phyloP scores from a whole-genome alignment of 371 early-diverging fungal species.

The Syncephalastrum monosporum region DNA sequence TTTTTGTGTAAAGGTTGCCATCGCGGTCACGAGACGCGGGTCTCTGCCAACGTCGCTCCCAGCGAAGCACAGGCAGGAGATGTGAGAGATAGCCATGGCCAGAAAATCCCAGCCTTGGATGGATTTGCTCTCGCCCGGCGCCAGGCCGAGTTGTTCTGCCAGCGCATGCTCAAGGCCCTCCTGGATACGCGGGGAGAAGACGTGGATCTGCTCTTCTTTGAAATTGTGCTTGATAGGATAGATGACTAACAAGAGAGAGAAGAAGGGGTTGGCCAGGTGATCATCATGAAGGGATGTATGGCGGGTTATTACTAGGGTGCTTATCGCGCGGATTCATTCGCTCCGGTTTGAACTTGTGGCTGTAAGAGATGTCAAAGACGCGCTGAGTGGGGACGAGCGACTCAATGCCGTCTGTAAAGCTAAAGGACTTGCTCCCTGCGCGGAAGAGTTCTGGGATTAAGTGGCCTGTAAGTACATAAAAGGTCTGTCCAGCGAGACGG shows the following conservation, averaged over 20 bases:
- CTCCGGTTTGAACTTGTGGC: slow-evolving; percentile 11
- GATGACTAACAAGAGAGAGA: slow-evolving; percentile 10
- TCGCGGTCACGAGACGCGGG: slow-evolving; percentile 21
- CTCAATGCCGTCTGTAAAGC: slow-evolving; percentile 20
- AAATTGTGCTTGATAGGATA: slow-evolving; percentile 38
- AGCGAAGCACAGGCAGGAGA: slow-evolving; percentile 37
- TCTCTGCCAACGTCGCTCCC: slow-evolving; percentile 22
- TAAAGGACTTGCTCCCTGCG: slow-evolving; percentile 8
- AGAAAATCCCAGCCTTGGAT: slow-evolving; percentile 17
- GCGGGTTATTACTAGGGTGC: slow-evolving; percentile 10
- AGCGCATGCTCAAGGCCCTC: slow-evolving; percentile 16
- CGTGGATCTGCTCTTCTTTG: slow-evolving; percentile 27
- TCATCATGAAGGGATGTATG: too few species aligned
- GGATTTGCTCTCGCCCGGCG: slow-evolving; percentile 19
- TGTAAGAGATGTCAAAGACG: slow-evolving; percentile 12
- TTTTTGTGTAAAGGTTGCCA: slow-evolving; percentile 34
- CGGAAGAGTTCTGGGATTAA: slow-evolving; percentile 12
- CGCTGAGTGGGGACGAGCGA: slow-evolving; percentile 12
- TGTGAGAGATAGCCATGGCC: slow-evolving; percentile 20
- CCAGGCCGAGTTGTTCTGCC: slow-evolving; percentile 13
- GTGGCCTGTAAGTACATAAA: slow-evolving; percentile 14
- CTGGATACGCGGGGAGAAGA: slow-evolving; percentile 33
- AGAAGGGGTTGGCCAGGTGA: neutral
- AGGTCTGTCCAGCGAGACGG: slow-evolving; percentile 2
- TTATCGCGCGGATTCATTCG: slow-evolving; percentile 9